Evolutionary conservation across 2,329 filamentous ascomycete genomes (phyloP).

Genomic region (Colletotrichum gigasporum): DNA sequence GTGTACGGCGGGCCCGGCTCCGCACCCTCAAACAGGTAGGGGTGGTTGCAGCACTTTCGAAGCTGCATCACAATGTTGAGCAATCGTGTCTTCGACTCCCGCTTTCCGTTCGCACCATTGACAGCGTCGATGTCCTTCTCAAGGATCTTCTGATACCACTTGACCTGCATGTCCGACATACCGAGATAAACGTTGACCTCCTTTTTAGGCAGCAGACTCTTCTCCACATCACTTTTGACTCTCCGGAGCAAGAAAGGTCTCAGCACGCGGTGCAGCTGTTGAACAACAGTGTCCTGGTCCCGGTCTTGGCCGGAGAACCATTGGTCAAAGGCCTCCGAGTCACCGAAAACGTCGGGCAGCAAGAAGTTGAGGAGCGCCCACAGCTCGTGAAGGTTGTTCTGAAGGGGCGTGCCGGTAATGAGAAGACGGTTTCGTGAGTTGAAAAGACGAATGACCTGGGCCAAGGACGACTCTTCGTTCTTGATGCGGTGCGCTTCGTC

Average conservation of each 20-base stretch:
- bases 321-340: conserved; percentile 95
- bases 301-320: conserved; percentile 94
- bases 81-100: conserved; percentile 95
- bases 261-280: conserved; percentile 92
- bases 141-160: conserved; percentile 98
- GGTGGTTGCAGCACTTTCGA: conserved; percentile 98
- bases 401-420: conserved; percentile 95
- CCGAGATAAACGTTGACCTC: conserved; percentile 97
- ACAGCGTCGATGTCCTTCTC: conserved; percentile 99
- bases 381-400: conserved; percentile 97
- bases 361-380: conserved; percentile 98
- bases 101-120: conserved; percentile 94
- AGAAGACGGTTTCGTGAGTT: conserved; percentile 93
- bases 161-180: conserved; percentile 99
- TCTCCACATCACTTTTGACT: conserved; percentile 98
- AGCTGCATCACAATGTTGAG: conserved; percentile 99
- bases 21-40: conserved; percentile 96
- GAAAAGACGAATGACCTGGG: conserved; percentile 96
- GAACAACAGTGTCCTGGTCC: conserved; percentile 94
- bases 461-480: conserved; percentile 96
- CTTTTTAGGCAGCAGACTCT: conserved; percentile 96
- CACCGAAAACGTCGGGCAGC: conserved; percentile 97
- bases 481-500: conserved; percentile 99
- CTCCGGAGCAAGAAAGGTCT: conserved; percentile 93
- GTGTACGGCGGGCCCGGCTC: conserved; percentile 98